phyloP scores from a whole-genome alignment of 1,284 basidiomycete genomes.

The Malassezia slooffiae region DNA sequence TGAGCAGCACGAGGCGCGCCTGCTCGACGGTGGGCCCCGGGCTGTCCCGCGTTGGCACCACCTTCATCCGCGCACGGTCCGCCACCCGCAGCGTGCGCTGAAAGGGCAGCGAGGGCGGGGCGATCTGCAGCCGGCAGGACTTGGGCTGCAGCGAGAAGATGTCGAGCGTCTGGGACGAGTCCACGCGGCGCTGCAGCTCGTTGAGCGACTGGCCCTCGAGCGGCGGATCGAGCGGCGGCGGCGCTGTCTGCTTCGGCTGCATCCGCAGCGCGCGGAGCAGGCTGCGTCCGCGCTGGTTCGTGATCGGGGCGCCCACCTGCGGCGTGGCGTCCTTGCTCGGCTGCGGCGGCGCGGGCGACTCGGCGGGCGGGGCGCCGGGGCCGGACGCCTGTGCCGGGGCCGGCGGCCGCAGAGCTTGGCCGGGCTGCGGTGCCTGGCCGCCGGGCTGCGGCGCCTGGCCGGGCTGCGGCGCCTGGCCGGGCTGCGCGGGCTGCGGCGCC shows the following conservation, averaged over 20 bases:
- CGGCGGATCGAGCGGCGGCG: conserved; percentile 6
- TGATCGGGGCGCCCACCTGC: not conserved
- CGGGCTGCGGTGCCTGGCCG: not conserved
- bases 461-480: not conserved
- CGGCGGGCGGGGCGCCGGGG: not conserved
- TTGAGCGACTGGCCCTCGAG: conserved; percentile 19
- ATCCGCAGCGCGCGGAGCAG: not conserved
- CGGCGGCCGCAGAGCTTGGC: not conserved
- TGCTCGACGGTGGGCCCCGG: not conserved
- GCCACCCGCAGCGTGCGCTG: conserved; percentile 67
- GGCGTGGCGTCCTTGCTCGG: not conserved
- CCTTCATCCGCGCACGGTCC: conserved; percentile 48
- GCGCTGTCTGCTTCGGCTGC: too few species aligned
- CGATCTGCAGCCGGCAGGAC: conserved; percentile 77
- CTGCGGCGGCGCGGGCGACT: not conserved
- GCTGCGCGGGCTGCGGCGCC: not conserved
- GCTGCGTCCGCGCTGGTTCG: not conserved
- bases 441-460: not conserved
- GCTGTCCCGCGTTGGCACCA: not conserved
- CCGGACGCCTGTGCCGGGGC: not conserved
- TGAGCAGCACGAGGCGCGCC: conserved; percentile 70
- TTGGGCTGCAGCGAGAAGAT: conserved; percentile 93
- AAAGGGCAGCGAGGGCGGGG: conserved; percentile 67
- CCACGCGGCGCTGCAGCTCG: conserved; percentile 70
- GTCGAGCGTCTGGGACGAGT: conserved; percentile 70